Base-by-base conservation (phyloP, 805 yeast species). In the Candida koratica region DNA sequence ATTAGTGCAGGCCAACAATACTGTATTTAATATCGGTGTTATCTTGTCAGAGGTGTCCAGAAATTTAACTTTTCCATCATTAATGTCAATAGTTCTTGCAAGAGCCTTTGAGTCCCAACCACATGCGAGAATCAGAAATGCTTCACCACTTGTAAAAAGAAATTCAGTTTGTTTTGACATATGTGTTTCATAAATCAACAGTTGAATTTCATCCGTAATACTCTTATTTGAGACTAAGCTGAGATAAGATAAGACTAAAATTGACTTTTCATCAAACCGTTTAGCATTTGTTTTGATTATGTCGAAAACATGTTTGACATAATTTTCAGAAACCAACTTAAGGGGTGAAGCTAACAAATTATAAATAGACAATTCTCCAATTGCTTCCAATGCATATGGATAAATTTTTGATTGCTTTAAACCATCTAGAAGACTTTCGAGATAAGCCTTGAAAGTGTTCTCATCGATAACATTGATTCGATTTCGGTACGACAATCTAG, bases 141-240 rank as follows among this genome's bases (percentile, higher is more conserved):
- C 88, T 53, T 90, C 97, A 36, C 97, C 97, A 31, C 81, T 71
- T 0, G 87, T 70, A 46, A 90, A 86, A 14, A 82, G 59, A 34
- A 67, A 75, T 42, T 90, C 97, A n/a, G 77, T 65, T 42, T 84
- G 86, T 43, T 83, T 86, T 0, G 87, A 73, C 4, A 52, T 55
- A 52, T 82, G 79, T 0, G 84, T 69, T 3, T 74, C 80, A 46
- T 69, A 78, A 1, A 87, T 48, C 12, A 62, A 55, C 4, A 37
- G 46, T 0, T 51, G 42, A 2, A 19, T 32, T 6, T 38, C 34
- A 7, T 19, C 14, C 4, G 22, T 27, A 17, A 19, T 12, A 10
- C 43, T 37, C 2, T 34, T 18, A 1, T 18, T 22, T 9, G 37
- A 34, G 1, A 62, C 52, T 25, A 84, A 51, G 0, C 83, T 64